Evolutionary conservation across 305 asterid species (phyloP).

Genomic region (Fraxinus sp.): DNA sequence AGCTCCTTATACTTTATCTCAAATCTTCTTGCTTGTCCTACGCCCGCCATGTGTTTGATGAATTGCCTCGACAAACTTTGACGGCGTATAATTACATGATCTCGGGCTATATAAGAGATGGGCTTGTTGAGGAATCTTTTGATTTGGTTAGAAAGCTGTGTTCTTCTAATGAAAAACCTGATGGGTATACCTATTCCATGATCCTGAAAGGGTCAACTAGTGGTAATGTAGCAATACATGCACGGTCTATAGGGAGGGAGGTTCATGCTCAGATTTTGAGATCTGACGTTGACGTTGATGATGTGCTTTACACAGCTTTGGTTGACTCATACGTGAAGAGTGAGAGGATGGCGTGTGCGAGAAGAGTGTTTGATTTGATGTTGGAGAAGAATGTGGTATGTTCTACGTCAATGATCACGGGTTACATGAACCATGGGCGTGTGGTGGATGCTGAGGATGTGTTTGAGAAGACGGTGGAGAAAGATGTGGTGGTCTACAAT

Average conservation of each 20-base stretch:
- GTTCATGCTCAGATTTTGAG: conserved; percentile 67
- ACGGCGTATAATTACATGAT: conserved; percentile 85
- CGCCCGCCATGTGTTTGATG: conserved; percentile 75
- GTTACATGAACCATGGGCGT: conserved; percentile 68
- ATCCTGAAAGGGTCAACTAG: conserved; percentile 65
- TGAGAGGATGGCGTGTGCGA: conserved; percentile 53
- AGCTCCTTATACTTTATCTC: conserved; percentile 52
- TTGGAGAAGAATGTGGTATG: conserved; percentile 67
- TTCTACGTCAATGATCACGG: conserved; percentile 85
- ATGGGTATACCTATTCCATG: conserved; percentile 74
- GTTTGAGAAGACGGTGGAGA: conserved; percentile 52
- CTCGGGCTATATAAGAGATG: conserved; percentile 63
- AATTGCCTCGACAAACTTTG: conserved; percentile 64
- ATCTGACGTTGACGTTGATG: conserved; percentile 55
- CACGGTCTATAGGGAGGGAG: conserved; percentile 39
- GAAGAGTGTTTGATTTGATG: conserved; percentile 82
- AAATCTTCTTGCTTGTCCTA: conserved; percentile 50
- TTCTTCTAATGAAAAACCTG: conserved; percentile 53
- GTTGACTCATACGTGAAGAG: conserved; percentile 80
- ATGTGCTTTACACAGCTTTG: conserved; percentile 74
- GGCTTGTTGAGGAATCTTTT: conserved; percentile 43
- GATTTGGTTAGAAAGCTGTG: conserved; percentile 57
- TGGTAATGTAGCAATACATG: conserved; percentile 24
- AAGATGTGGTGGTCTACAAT: conserved; percentile 85
- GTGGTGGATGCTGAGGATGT: conserved; percentile 73